phyloP scores from a whole-genome alignment of 2,329 filamentous ascomycete genomes.

The Nakataea oryzae region DNA sequence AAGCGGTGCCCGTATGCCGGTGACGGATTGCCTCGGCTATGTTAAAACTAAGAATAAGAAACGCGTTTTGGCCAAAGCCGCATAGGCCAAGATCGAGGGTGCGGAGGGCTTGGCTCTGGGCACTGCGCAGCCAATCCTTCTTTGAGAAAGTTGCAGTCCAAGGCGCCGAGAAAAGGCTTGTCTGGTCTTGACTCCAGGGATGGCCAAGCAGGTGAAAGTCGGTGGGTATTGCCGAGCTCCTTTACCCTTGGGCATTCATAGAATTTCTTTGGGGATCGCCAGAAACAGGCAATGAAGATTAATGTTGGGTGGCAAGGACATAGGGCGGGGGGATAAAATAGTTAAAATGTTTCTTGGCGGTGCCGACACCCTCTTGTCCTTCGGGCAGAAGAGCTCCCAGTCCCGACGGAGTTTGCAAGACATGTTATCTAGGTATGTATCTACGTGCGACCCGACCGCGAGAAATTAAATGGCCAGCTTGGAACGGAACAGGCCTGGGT shows the following conservation, averaged over 20 bases:
- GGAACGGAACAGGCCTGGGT: neutral
- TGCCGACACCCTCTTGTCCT: too few species aligned
- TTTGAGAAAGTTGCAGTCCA: neutral
- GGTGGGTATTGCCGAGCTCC: neutral
- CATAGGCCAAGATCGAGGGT: neutral
- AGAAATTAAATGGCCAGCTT: neutral
- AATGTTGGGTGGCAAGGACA: neutral
- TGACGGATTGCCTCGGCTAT: neutral
- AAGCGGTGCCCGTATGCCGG: neutral
- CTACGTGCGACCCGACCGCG: neutral
- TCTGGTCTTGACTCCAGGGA: neutral
- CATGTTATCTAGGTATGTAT: too few species aligned
- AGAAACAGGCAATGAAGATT: neutral
- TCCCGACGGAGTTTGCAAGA: neutral
- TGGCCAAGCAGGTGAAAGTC: neutral
- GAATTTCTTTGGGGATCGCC: neutral
- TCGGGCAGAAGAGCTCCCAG: neutral
- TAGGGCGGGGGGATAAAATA: too few species aligned
- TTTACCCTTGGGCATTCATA: neutral
- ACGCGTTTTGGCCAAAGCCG: neutral
- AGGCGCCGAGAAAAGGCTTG: constrained; percentile 1
- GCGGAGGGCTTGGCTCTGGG: neutral
- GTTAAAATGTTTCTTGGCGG: neutral
- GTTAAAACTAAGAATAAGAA: too few species aligned
- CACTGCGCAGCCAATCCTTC: neutral